Evolutionary conservation across 208 protist genomes (phyloP).

Genomic region (Trypanosoma scelopori): DNA sequence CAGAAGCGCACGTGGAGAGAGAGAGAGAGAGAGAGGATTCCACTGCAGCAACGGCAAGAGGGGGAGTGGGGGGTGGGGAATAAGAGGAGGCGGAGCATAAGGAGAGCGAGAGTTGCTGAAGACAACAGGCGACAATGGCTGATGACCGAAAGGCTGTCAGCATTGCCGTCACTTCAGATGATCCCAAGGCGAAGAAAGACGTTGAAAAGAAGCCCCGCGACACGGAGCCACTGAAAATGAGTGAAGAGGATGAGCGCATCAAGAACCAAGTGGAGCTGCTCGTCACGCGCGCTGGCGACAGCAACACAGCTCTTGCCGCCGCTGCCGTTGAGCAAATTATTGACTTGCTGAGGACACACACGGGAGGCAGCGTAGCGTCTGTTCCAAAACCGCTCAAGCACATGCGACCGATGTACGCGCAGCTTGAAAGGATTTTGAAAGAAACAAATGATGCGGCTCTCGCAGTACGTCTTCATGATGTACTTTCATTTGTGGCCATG

Average conservation of each 20-base stretch:
- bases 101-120: background rate
- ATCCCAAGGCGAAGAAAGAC: constrained; percentile 63
- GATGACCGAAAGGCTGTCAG: constrained; percentile 51
- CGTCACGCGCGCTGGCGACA: constrained; percentile 81
- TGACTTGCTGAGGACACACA: constrained; percentile 94
- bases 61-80: background rate
- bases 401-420: constrained; percentile 93
- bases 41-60: background rate
- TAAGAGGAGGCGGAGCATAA: too few relatives aligned
- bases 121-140: background rate
- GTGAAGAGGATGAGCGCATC: constrained; percentile 94
- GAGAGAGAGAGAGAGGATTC: background rate
- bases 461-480: constrained; percentile 92
- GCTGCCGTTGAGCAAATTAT: constrained; percentile 92
- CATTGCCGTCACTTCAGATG: constrained; percentile 56
- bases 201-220: constrained; percentile 46
- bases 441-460: constrained; percentile 48
- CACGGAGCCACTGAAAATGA: constrained; percentile 64
- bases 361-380: constrained; percentile 97
- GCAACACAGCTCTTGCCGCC: constrained; percentile 70
- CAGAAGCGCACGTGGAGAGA: too few relatives aligned
- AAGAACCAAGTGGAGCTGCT: constrained; percentile 95
- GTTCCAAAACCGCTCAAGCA: constrained; percentile 99
- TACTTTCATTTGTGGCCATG: constrained; percentile 99
- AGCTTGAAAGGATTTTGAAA: constrained; percentile 89